Conservation (phyloP, 176 grass and related monocot genomes). For the Tillandsia leiboldiana region DNA sequence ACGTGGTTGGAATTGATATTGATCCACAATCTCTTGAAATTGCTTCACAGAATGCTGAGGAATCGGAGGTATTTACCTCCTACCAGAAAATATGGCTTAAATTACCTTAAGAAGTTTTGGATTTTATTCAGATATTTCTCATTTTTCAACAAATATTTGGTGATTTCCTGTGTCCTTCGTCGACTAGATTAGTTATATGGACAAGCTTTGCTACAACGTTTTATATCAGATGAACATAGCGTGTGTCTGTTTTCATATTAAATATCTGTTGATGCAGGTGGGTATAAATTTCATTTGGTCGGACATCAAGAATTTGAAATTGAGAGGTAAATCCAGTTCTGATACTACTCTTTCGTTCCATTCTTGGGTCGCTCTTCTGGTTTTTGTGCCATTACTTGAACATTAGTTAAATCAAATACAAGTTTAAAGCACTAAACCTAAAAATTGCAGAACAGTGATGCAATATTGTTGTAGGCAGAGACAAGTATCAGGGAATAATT, state of each 20-base stretch:
- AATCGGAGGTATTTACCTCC: slow-evolving; percentile 55
- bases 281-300: slow-evolving; percentile 85
- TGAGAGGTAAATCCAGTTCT: slow-evolving; percentile 44
- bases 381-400: no score
- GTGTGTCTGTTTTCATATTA: slow-evolving; percentile 21
- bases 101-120: background rate
- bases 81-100: background rate
- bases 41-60: slow-evolving; percentile 66
- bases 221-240: slow-evolving; percentile 13
- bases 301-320: slow-evolving; percentile 71
- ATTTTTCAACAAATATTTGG: slow-evolving; percentile 1
- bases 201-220: background rate
- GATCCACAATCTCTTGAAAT: slow-evolving; percentile 65
- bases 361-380: no score
- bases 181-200: slow-evolving; percentile 3
- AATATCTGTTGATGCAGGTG: slow-evolving; percentile 66
- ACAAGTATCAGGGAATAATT: background rate
- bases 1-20: slow-evolving; percentile 77
- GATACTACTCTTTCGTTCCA: background rate
- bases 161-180: background rate
- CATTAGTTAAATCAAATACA: no score
- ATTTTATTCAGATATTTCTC: background rate
- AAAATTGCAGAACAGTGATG: no score
- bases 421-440: no score
- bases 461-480: background rate